Conservation (phyloP, 805 yeast species). For the Candida ulmi region DNA sequence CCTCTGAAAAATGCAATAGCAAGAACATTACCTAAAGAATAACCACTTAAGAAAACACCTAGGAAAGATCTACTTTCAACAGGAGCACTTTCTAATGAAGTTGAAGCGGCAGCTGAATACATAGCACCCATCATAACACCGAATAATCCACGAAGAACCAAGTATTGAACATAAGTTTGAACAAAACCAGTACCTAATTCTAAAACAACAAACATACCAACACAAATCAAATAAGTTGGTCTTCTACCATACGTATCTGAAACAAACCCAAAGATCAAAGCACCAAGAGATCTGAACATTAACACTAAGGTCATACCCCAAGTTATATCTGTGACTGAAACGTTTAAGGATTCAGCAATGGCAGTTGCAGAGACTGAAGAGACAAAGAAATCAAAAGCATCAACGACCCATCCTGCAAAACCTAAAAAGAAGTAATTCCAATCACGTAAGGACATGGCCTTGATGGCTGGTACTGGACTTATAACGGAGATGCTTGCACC, state of each 20-base stretch:
- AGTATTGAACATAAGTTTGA: constrained; percentile 49
- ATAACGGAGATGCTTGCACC: constrained; percentile 22
- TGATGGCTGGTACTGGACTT: constrained; percentile 40
- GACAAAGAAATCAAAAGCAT: constrained; percentile 65
- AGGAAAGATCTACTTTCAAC: constrained; percentile 51
- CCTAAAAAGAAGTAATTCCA: constrained; percentile 62
- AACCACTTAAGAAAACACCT: constrained; percentile 52
- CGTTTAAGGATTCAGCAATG: constrained; percentile 44
- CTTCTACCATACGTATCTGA: constrained; percentile 65
- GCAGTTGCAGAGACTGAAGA: constrained; percentile 49
- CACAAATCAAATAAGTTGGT: constrained; percentile 54
- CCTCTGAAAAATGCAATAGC: constrained; percentile 66
- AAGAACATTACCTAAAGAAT: constrained; percentile 62
- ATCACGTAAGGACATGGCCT: constrained; percentile 30
- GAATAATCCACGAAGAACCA: constrained; percentile 57
- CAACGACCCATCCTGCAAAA: constrained; percentile 64
- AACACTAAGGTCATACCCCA: constrained; percentile 73
- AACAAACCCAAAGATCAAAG: constrained; percentile 54
- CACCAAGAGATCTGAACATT: constrained; percentile 67
- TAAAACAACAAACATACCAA: constrained; percentile 44
- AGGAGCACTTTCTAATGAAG: constrained; percentile 64
- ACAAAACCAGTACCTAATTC: constrained; percentile 67
- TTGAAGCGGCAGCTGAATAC: constrained; percentile 60
- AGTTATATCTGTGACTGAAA: constrained; percentile 44
- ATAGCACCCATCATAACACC: constrained; percentile 73